A percentile compares a stretch with the other conserved stretches of the same genome.
phyloP scores from a whole-genome alignment of 31 red algal species.

The Odonthalia washingtoniensis region DNA sequence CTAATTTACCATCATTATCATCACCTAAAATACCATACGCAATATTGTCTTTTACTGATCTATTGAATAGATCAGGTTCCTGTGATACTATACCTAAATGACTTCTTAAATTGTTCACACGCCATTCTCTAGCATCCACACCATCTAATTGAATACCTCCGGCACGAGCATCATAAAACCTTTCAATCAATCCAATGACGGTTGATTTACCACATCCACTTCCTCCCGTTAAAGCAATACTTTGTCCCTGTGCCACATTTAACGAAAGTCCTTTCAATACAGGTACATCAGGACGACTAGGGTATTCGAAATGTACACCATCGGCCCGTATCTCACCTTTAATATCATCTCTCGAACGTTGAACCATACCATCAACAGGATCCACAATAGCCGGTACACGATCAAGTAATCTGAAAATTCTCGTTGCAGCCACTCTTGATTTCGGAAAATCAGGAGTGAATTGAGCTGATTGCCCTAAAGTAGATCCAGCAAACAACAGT shows the following conservation, averaged over 20 bases:
- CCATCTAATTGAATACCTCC: slow-evolving; percentile 38
- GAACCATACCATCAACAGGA: slow-evolving; percentile 12
- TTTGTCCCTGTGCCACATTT: slow-evolving; percentile 78
- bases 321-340: neutral
- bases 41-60: slow-evolving; percentile 86
- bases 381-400: slow-evolving; percentile 68
- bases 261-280: slow-evolving; percentile 83
- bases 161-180: slow-evolving; percentile 79
- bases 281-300: slow-evolving; percentile 72
- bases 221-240: slow-evolving; percentile 86
- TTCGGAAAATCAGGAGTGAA: slow-evolving; percentile 63
- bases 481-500: slow-evolving; percentile 73
- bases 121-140: slow-evolving; percentile 13
- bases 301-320: slow-evolving; percentile 87
- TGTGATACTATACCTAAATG: slow-evolving; percentile 82
- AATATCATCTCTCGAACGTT: slow-evolving; percentile 37
- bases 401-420: slow-evolving; percentile 75
- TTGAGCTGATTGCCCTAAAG: slow-evolving; percentile 58
- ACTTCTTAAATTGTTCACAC: slow-evolving; percentile 50
- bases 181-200: slow-evolving; percentile 69
- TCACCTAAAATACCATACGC: slow-evolving; percentile 58
- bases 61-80: slow-evolving; percentile 82
- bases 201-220: slow-evolving; percentile 76
- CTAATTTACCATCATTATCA: slow-evolving; percentile 46
- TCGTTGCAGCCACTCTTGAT: slow-evolving; percentile 69